Base-by-base conservation (phyloP, 1,284 basidiomycete genomes). In the Ganoderma sinense region DNA sequence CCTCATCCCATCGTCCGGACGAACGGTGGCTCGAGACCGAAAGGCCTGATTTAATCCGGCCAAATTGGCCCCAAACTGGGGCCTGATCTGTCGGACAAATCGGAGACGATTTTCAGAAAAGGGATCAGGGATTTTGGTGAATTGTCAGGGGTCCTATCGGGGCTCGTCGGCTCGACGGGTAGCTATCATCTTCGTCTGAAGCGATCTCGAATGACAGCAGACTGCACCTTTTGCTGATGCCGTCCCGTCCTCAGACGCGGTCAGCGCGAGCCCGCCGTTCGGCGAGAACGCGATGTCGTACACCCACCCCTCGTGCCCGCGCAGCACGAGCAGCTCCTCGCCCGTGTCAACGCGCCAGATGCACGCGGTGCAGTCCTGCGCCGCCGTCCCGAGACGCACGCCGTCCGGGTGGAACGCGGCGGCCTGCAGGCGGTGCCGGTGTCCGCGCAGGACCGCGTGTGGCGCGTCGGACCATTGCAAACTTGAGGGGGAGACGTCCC, bases 321-420 rank as follows among this genome's bases (percentile, higher is more conserved):
- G 62, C 11, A 74, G 43, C 7, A n/a, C 48, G 39, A 75, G 41
- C 26, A 75, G 68, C 67, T 73, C 66, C n/a, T 74, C 66, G 4
- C 77, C 74, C 18, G 69, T 71, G 26, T 65, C 68, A 20, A 66
- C 67, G 62, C 51, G 66, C 73, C 75, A 78, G 36, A 78, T 64
- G 18, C 73, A 66, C 39, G 64, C 69, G 41, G 56, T 73, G 11
- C 69, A 63, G 62, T 76, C 75, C n/a, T 76, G 72, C 7, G 77
- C 75, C 39, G 74, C 75, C 13, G 78, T 76, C 5, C 74, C 71
- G 43, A 80, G n/a, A 6, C 71, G 74, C 33, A 43, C 55, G 31
- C 72, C 67, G 43, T 77, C 75, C 23, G 72, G 73, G 23, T 79
- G 75, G 65, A 78, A 78, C 11, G 75, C 74, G 39, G 73, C 70